Base-by-base conservation (phyloP, 805 yeast species). In the Candida orba region DNA sequence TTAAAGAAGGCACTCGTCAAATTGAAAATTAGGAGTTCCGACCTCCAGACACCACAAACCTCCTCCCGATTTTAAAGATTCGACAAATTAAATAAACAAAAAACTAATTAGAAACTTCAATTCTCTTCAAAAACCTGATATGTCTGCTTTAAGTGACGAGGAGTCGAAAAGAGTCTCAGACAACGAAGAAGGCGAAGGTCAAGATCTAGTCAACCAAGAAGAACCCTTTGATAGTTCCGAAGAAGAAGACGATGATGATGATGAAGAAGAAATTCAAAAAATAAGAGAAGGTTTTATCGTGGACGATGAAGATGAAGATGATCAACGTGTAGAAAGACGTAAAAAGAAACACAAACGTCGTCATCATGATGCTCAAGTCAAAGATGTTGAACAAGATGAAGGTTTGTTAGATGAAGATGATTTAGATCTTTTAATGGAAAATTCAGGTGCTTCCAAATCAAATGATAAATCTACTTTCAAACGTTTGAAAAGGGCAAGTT, bases 361-460 rank as follows among this genome's bases (percentile, higher is more conserved):
- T 39, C 50, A 48, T 15, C 48, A 45, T 53, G 64, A 62, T 64
- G 68, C 58, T 60, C 71, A 27, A 27, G 9, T 27, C 6, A 27
- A 8, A 27, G 29, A 27, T 13, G 29, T 10, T 10, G 29, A 69
- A 8, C 76, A 72, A 35, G 75, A 75, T 37, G 84, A 75, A 50
- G 89, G 80, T 51, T 84, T 79, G 41, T 72, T 93, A 41, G 97
- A 93, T 58, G 96, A 91, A 63, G 99, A 93, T 65, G 99, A 93
- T 63, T 73, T 93, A 55, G 98, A 91, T 52, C 74, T 93, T 37
- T 71, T 93, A 44, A 75, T 89, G 76, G 98, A 90, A 65, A 90
- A 88, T 61, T 78, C 93, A 0, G 97, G 97, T 33, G 82, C 78
- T n/a, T 66, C 29, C 4, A 27, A 27, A 27, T 10, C 69, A 5